A percentile compares a stretch with the other conserved stretches of the same genome.
Evolutionary conservation across 805 yeast genomes (phyloP).

Genomic region (Nematodospora valgi): DNA sequence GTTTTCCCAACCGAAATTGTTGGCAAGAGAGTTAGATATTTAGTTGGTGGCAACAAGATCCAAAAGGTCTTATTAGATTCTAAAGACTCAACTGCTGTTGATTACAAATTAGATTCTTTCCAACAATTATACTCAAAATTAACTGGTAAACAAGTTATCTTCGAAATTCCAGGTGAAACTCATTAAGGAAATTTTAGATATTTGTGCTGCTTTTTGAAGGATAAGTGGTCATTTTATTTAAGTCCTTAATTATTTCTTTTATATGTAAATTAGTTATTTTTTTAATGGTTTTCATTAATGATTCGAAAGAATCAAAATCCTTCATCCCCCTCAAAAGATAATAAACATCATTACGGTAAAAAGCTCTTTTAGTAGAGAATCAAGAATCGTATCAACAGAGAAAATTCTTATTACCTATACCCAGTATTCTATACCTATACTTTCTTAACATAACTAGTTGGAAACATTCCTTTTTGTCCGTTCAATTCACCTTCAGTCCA

Average conservation of each 20-base stretch:
- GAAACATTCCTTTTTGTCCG: conserved; percentile 41
- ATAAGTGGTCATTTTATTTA: too few relatives aligned
- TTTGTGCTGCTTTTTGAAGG: background rate
- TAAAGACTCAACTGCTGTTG: conserved; percentile 94
- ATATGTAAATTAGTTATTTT: too few relatives aligned
- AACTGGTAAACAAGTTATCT: conserved; percentile 99
- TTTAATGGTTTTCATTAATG: too few relatives aligned
- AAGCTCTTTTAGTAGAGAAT: too few relatives aligned
- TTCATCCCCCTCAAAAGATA: too few relatives aligned
- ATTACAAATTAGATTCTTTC: conserved; percentile 99
- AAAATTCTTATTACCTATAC: too few relatives aligned
- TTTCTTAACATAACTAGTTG: conserved; percentile 65
- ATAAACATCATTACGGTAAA: too few relatives aligned
- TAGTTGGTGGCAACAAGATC: conserved; percentile 98
- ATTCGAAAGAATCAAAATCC: too few relatives aligned
- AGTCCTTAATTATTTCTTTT: too few relatives aligned
- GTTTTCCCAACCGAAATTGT: conserved; percentile 99
- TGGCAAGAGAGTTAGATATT: conserved; percentile 99
- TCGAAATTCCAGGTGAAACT: conserved; percentile 70
- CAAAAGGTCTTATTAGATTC: conserved; percentile 97
- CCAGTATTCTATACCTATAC: too few relatives aligned
- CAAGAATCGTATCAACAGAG: too few relatives aligned
- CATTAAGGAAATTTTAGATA: conserved; percentile 33
- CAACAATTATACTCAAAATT: conserved; percentile 97
- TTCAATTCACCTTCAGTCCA: conserved; percentile 89